Percentiles rank a stretch among this genome's conserved stretches.
phyloP scores from a whole-genome alignment of 140 eudicot genomes.

The Ambrosia hybrid region DNA sequence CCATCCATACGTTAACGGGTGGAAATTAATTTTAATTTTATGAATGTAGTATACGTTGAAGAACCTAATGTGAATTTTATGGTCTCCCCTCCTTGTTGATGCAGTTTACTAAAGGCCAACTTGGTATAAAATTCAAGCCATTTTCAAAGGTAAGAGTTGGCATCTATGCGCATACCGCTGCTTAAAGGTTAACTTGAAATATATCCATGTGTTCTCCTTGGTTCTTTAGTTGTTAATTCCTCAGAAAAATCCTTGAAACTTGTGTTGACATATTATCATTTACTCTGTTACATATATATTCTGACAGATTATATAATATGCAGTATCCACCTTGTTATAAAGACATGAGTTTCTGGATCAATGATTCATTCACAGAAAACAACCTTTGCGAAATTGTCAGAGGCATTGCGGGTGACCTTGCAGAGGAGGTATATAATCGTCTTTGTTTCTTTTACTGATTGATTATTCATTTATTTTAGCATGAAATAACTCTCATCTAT shows the following conservation, averaged over 20 bases:
- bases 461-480: neutral
- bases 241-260: neutral
- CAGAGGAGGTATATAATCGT: constrained; percentile 61
- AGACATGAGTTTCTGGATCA: constrained; percentile 99
- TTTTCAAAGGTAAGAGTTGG: constrained; percentile 79
- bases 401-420: constrained; percentile 70
- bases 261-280: neutral
- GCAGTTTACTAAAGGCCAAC: constrained; percentile 91
- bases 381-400: constrained; percentile 24
- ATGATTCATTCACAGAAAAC: constrained; percentile 90
- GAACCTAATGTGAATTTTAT: constrained; percentile 13
- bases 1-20: too few relatives aligned
- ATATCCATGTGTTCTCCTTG: constrained; percentile 3
- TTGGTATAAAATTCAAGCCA: constrained; percentile 89
- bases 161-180: neutral
- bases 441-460: neutral
- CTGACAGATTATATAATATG: constrained; percentile 26
- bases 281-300: too few relatives aligned
- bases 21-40: too few relatives aligned
- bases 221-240: neutral
- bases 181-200: constrained; percentile 5
- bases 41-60: neutral
- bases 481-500: neutral
- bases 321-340: constrained; percentile 98
- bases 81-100: constrained; percentile 19